Conservation (phyloP, 305 asterid species). For the Fraxinus angustifolia region DNA sequence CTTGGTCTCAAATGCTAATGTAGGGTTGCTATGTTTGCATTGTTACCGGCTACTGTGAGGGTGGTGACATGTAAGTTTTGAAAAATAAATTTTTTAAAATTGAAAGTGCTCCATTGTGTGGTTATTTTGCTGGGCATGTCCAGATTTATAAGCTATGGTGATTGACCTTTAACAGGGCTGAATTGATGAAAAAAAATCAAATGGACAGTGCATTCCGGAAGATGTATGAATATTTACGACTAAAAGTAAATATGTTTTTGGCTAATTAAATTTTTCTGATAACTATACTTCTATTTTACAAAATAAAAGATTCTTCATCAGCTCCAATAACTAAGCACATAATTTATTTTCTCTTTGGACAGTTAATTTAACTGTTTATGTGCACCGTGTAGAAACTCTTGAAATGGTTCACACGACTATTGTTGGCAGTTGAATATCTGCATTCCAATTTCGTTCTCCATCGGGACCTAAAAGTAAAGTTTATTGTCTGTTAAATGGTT, state of each 20-base stretch:
- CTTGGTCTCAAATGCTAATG: conserved; percentile 21
- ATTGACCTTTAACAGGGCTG: conserved; percentile 61
- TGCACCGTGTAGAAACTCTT: conserved; percentile 62
- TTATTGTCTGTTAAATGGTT: conserved; percentile 9
- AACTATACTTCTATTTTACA: background rate
- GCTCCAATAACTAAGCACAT: background rate
- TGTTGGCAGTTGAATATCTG: conserved; percentile 90
- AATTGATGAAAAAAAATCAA: conserved; percentile 75
- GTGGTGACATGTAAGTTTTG: conserved; percentile 89
- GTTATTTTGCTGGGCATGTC: background rate
- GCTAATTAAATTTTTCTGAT: background rate
- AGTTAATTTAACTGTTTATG: conserved; percentile 10
- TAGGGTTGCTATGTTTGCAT: conserved; percentile 99
- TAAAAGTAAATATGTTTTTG: background rate
- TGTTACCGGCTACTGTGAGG: conserved; percentile 96
- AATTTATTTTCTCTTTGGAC: background rate
- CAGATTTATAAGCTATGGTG: background rate
- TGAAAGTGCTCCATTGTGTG: background rate
- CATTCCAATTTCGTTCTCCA: conserved; percentile 90
- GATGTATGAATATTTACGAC: conserved; percentile 53
- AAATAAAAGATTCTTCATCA: background rate
- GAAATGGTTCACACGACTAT: conserved; percentile 88
- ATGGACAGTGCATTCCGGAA: conserved; percentile 85
- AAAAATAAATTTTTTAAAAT: background rate
- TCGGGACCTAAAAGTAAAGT: conserved; percentile 80